These are phyloP conservation scores for Pelagomonas calceolata DNA, from an alignment of 108 stramenopile species.

Conservation along the genomic window DNA sequence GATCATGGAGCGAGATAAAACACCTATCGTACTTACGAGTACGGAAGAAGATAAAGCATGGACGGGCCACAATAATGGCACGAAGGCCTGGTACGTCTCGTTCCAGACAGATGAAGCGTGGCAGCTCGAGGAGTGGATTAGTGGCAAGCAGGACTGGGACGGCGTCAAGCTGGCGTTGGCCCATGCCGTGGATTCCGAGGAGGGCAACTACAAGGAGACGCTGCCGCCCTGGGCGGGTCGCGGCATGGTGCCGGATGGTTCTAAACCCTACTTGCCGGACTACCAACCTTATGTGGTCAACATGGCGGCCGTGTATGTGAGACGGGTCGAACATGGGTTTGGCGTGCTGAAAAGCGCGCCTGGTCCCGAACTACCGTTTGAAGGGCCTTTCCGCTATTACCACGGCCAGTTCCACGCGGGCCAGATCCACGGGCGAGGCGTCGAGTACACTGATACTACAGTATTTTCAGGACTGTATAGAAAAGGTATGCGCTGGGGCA, in stretches of 20 bases:
- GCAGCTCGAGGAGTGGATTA: slow-evolving; percentile 13
- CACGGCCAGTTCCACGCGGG: slow-evolving; percentile 21
- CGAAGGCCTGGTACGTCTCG: neutral
- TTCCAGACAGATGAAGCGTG: neutral
- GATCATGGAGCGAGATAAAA: neutral
- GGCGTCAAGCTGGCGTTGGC: slow-evolving; percentile 15
- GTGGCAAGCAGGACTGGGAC: slow-evolving; percentile 18
- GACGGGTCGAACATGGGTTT: slow-evolving; percentile 16
- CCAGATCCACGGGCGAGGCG: slow-evolving; percentile 18
- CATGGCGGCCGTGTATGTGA: slow-evolving; percentile 9
- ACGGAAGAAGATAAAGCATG: slow-evolving; percentile 1
- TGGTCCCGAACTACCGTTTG: neutral
- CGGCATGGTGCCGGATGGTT: slow-evolving; percentile 19
- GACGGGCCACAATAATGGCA: slow-evolving; percentile 3
- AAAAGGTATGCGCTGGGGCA: slow-evolving; percentile 13
- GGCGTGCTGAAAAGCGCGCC: slow-evolving; percentile 3
- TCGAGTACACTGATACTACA: slow-evolving; percentile 16
- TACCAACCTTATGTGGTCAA: slow-evolving; percentile 9
- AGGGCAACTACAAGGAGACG: neutral
- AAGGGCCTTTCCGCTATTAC: slow-evolving; percentile 15
- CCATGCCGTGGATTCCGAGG: neutral
- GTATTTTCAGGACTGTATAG: slow-evolving; percentile 13
- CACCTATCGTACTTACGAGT: neutral
- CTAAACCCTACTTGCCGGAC: slow-evolving; percentile 13
- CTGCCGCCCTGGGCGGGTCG: slow-evolving; percentile 18